Base-by-base conservation (phyloP, 2,329 filamentous ascomycete genomes). In the Alternaria brassicicola region DNA sequence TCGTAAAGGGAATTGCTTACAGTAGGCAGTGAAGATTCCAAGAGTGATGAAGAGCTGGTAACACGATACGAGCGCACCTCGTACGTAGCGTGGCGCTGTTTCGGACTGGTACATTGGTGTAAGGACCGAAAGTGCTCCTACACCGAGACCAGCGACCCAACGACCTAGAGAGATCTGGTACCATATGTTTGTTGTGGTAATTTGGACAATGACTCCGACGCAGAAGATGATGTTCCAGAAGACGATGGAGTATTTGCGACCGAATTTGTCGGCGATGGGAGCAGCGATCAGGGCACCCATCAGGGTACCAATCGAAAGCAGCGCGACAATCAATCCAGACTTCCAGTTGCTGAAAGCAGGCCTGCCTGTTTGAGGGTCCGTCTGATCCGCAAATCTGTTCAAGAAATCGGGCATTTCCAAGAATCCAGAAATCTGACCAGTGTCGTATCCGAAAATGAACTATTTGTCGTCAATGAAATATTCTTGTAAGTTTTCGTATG, bases 41-140 rank as follows among this genome's bases (percentile, higher is more conserved):
- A 89, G 79, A 0, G 88, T 90, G 71, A 90, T 88, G 72, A 89
- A 85, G 3, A 90, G 82, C 78, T 90, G 88, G 74, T 90, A 90
- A 50, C 82, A 85, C 1, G 84, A 73, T 10, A 90, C 83, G 36
- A 90, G 80, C 6, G 86, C 81, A 67, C 87, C 87, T 66, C 88
- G 85, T 49, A 90, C 84, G 57, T 86, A 83, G 59, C 86, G 82
- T 0, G 88, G 88, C 3, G 85, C 85, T 55, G 83, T 87, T 75
- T 91, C 88, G 15, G 83, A 85, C 71, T 89, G 87, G 66, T 90
- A 90, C 85, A 91, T 77, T 4, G 76, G 76, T 3, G 73, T 76
- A 21, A 86, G 78, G 39, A 89, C 87, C 6, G 85, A 88, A 0
- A 90, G 79, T 19, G 84, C 82, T 26, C 88, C 88, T 45, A 91